These are phyloP conservation scores for Nakazawaea wyomingensis DNA, from an alignment of 805 yeast genomes.

Conservation along the genomic window DNA sequence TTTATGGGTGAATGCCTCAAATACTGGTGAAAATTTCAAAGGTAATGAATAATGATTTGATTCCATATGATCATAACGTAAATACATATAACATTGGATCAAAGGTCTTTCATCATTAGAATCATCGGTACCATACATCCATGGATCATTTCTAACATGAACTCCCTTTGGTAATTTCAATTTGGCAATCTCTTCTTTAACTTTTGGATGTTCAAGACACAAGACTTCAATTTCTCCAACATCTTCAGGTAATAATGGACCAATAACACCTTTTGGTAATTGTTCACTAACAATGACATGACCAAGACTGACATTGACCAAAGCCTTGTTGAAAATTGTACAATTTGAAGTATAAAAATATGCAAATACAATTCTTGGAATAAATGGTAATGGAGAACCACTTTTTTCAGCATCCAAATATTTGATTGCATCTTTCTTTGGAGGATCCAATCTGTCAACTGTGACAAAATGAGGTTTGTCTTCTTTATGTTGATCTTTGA, in stretches of 20 bases:
- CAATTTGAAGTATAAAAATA: conserved; percentile 50
- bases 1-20: conserved; percentile 53
- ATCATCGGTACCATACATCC: conserved; percentile 84
- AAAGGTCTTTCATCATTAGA: conserved; percentile 52
- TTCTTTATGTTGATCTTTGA: conserved; percentile 50
- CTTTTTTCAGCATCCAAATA: conserved; percentile 64
- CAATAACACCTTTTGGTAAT: conserved; percentile 58
- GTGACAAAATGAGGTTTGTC: conserved; percentile 61
- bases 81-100: conserved; percentile 72
- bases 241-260: conserved; percentile 70
- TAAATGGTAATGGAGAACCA: conserved; percentile 47
- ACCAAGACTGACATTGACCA: conserved; percentile 59
- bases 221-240: conserved; percentile 47
- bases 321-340: conserved; percentile 58
- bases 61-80: conserved; percentile 61
- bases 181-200: conserved; percentile 61
- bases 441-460: conserved; percentile 71
- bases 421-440: conserved; percentile 64
- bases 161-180: conserved; percentile 54
- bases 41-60: conserved; percentile 76
- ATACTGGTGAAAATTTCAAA: conserved; percentile 68
- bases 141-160: conserved; percentile 63
- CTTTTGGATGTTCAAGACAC: conserved; percentile 48
- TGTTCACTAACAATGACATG: conserved; percentile 53
- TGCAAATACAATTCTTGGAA: conserved; percentile 63